Evolutionary conservation across 2,329 filamentous ascomycete species (phyloP).

Genomic region (Mycosphaerella arachidis): DNA sequence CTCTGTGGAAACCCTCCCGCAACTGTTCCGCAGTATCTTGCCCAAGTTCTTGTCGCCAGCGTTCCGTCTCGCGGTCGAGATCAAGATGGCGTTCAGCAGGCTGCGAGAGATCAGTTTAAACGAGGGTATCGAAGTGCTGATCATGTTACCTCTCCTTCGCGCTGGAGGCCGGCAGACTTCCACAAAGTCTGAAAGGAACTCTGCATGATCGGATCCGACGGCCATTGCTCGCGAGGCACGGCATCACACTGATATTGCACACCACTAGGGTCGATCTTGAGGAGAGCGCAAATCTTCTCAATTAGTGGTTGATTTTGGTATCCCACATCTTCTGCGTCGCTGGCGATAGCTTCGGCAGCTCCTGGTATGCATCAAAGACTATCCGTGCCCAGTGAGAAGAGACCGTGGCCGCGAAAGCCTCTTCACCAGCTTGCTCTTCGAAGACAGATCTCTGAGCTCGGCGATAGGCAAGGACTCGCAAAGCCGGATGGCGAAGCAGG

Average conservation of each 20-base stretch:
- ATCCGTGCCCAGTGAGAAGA: slow-evolving; percentile 4
- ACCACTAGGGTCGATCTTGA: slow-evolving; percentile 9
- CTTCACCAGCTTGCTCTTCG: neutral
- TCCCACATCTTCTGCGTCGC: slow-evolving; percentile 22
- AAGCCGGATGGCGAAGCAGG: slow-evolving; percentile 20
- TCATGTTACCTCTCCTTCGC: slow-evolving; percentile 1
- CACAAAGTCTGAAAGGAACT: slow-evolving; percentile 7
- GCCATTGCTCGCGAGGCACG: slow-evolving; percentile 8
- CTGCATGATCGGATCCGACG: slow-evolving; percentile 3
- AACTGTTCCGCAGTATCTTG: slow-evolving; percentile 6
- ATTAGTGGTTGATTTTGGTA: slow-evolving; percentile 2
- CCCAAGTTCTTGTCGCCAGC: slow-evolving; percentile 17
- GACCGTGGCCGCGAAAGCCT: slow-evolving; percentile 2
- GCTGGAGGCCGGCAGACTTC: slow-evolving; percentile 10
- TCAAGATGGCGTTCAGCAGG: slow-evolving; percentile 2
- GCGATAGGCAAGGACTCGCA: slow-evolving; percentile 17
- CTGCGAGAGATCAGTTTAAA: neutral
- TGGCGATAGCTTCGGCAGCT: slow-evolving; percentile 6
- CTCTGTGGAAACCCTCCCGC: slow-evolving; percentile 7
- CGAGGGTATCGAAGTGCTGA: neutral
- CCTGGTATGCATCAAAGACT: slow-evolving; percentile 8
- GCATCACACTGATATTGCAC: slow-evolving; percentile 13
- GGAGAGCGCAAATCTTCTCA: slow-evolving; percentile 3
- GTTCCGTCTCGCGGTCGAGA: slow-evolving; percentile 7
- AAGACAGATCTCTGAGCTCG: slow-evolving; percentile 5